A percentile compares a stretch with the other conserved stretches of the same genome.
These are phyloP conservation scores for Fusarium musae DNA, from an alignment of 2,329 filamentous ascomycete genomes.

Conservation along the genomic window DNA sequence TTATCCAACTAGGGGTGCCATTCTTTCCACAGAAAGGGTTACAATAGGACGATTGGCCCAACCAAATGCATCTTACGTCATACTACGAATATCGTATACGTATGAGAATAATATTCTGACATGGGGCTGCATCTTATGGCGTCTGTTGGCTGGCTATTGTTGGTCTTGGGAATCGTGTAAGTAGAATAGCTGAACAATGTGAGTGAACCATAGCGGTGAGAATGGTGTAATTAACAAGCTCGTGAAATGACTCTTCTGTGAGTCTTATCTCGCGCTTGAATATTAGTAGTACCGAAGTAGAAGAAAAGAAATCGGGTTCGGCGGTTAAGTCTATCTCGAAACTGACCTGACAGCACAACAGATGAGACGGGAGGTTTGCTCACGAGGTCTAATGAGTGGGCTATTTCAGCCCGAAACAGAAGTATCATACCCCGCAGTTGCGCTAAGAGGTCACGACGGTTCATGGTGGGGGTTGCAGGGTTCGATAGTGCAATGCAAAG, in stretches of 20 bases:
- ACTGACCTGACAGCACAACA: conserved; percentile 18
- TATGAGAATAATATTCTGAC: conserved; percentile 4
- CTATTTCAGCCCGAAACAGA: conserved; percentile 27
- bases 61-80: conserved; percentile 27
- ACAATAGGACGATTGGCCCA: not conserved
- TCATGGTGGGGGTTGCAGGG: conserved; percentile 35
- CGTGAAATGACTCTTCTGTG: not conserved
- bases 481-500: conserved; percentile 38
- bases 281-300: not conserved
- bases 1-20: not conserved
- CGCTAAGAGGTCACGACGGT: conserved; percentile 39
- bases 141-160: not conserved
- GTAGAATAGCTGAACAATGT: not conserved
- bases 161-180: not conserved
- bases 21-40: not conserved
- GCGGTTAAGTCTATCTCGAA: conserved; percentile 20
- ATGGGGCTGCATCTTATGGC: conserved; percentile 3
- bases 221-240: not conserved
- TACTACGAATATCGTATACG: not conserved
- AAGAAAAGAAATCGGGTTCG: conserved; percentile 1
- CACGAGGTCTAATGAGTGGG: conserved; percentile 35
- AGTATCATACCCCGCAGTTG: conserved; percentile 39
- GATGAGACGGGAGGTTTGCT: conserved; percentile 34
- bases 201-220: conserved; percentile 19
- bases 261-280: not conserved